Evolutionary conservation across 2,329 filamentous ascomycete genomes (phyloP), one percentile per base, ranked within the genome.

Genomic region (Colletotrichum truncatum): DNA sequence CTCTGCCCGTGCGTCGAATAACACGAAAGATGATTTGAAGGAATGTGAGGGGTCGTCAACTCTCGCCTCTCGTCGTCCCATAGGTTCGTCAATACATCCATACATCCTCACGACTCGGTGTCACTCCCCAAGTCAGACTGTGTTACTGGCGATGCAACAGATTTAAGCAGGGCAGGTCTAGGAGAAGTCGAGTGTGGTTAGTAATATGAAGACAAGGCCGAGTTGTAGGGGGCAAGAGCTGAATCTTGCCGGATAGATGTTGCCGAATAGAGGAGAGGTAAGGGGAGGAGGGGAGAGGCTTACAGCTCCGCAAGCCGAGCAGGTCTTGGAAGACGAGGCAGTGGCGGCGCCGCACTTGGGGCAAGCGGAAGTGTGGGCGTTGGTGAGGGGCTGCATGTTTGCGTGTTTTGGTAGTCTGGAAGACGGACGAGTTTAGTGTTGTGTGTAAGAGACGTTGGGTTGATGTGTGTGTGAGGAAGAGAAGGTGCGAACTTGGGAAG

Each of bases 251-350:
- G n/a, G 16, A 30, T 34, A 62, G 53, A 36, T 51, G n/a, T n/a
- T n/a, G n/a, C n/a, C n/a, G n/a, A n/a, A 45, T n/a, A 25, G 38
- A 34, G 54, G 26, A 48, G 9, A 64, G 30, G 51, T 41, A 30
- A 39, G 30, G 21, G 34, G 54, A 38, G 51, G 43, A 34, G 10
- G 28, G 38, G 26, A 12, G 21, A 32, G 32, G 81, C 86, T 72
- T 80, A 89, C 86, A 72, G 86, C 85, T 60, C 86, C 86, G 78
- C 86, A 89, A 63, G 81, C 78, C 64, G 73, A 71, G 80, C 86
- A 89, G 66, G 80, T 82, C 85, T 89, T 89, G 78, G 71, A 70
- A 41, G 72, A 70, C 70, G 79, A 79, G 48, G 76, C 72, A 70
- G 82, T 81, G 73, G 78, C 67, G 71, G 80, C 77, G 71, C 81